Evolutionary conservation across 176 grass and related monocot species (phyloP), one percentile per base, ranked within the genome.

Genomic region (Zea luxurians): DNA sequence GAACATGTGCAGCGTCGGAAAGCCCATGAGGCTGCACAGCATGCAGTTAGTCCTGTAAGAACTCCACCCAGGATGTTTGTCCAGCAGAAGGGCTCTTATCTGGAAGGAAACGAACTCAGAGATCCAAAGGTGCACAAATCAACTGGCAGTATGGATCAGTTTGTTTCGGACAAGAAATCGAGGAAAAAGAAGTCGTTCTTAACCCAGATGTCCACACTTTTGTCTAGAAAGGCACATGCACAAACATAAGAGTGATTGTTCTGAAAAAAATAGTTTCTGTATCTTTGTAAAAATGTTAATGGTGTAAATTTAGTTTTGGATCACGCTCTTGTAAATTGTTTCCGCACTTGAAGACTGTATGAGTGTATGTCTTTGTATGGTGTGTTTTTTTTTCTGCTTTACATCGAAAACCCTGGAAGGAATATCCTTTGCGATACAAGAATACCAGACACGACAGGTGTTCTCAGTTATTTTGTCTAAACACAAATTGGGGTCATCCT

Each of bases 121-220:
- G 62, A 80, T 83, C 11, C 63, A 37, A 93, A 90, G 62, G 76
- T 57, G 38, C 61, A 83, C 17, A 77, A 47, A 50, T 72, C 87
- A 60, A 64, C 61, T 73, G 75, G 52, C 38, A 86, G 59, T 64
- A 65, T 61, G 42, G 82, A 77, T 38, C 73, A 70, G 42, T 66
- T 84, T 49, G 75, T 87, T 46, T 37, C 36, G 1, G 74, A 83
- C 41, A 37, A 66, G 27, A 97, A 90, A 77, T 13, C 79, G 68
- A 67, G 13, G 50, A 90, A 82, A 79, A 97, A 93, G 91, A 97
- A 85, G 83, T 72, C 91, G 13, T 74, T 97, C 50, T 82, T 97
- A 17, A 80, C 83, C 17, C 87, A 79, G 45, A 73, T 97, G 74
- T 75, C 89, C 40, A 88, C 66, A 48, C 74, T 92, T 83, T 80